Base-by-base conservation (phyloP, 106 monocot species). In the Amphibolis antarctica region DNA sequence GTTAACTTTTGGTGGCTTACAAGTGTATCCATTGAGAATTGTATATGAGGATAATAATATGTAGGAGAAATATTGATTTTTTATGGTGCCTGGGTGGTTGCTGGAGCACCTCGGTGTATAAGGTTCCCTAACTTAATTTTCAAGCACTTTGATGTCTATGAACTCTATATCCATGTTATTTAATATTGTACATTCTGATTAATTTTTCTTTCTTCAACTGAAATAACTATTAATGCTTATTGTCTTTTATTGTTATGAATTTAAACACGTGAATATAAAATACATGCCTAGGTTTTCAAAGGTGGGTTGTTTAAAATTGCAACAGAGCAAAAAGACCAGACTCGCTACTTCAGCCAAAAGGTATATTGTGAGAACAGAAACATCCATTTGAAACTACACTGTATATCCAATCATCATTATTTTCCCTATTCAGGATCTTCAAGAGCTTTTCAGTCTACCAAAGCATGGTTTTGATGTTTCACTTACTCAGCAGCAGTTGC, bases 281-380 rank as follows among this genome's bases (percentile, higher is more conserved):
- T 36, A 36, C 36, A 7, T 59, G 13, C 82, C 18, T 67, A 96
- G 96, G 86, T 96, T 54, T 96, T 90, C 73, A 96, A 96, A 64
- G 96, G 96, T 66, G 89, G 84, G 28, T 62, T 96, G 60, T 96
- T 96, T 67, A 90, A 73, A 61, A 84, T 79, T 63, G 96, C 96
- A 51, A 96, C 96, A 15, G 96, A 96, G 61, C 83, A 89, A 27
- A 96, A 84, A 66, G 96, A 96, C 59, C 96, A 96, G 42, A 96
- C 85, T 42, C 77, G 96, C 42, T 96, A 96, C 45, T 96, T 96
- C 63, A 86, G 86, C 82, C 81, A 82, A 71, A 90, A 67, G 77
- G 96, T 90, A 58, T 3, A n/a, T n/a, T n/a, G 55, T 28, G 20
- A 24, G 23, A 54, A 27, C 13, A 53, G 21, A 31, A 50, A 44